Evolutionary conservation across 345 rosid species (phyloP).

Genomic region (Moringa oleifera): DNA sequence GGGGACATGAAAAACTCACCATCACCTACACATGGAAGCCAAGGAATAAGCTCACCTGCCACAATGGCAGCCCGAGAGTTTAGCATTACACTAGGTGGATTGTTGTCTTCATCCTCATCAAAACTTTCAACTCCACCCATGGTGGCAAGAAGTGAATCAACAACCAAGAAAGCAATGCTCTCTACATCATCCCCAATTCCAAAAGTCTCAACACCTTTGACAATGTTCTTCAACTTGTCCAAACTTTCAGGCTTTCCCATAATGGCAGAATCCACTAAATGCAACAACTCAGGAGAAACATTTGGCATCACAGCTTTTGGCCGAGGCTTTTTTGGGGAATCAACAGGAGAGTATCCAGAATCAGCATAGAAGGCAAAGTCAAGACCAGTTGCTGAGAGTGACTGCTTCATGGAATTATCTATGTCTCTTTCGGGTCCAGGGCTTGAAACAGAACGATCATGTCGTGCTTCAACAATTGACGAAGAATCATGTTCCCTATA

Average conservation of each 20-base stretch:
- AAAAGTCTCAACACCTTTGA: conserved; percentile 70
- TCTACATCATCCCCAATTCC: conserved; percentile 74
- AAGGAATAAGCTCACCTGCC: conserved; percentile 88
- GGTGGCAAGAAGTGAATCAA: conserved; percentile 95
- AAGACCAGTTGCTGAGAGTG: conserved; percentile 46
- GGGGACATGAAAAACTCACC: conserved; percentile 72
- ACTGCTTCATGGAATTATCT: conserved; percentile 35
- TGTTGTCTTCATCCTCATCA: conserved; percentile 88
- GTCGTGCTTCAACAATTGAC: conserved; percentile 30
- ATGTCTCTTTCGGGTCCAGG: conserved; percentile 49
- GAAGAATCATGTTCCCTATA: conserved; percentile 41
- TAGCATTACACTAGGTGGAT: conserved; percentile 98
- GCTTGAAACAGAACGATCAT: conserved; percentile 42
- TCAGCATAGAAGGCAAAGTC: conserved; percentile 39
- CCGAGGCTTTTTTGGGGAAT: conserved; percentile 62
- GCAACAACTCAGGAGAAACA: conserved; percentile 96
- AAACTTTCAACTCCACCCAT: conserved; percentile 99
- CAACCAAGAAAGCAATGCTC: conserved; percentile 72
- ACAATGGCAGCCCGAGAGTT: conserved; percentile 97
- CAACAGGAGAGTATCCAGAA: conserved; percentile 47
- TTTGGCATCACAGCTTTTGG: conserved; percentile 75
- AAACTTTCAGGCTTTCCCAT: conserved; percentile 97
- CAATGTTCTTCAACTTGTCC: conserved; percentile 81
- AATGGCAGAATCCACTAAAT: conserved; percentile 96
- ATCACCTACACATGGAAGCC: conserved; percentile 80